Evolutionary conservation across 495 filamentous ascomycete genomes (phyloP).

Genomic region (Hypoxylon subgilvum): DNA sequence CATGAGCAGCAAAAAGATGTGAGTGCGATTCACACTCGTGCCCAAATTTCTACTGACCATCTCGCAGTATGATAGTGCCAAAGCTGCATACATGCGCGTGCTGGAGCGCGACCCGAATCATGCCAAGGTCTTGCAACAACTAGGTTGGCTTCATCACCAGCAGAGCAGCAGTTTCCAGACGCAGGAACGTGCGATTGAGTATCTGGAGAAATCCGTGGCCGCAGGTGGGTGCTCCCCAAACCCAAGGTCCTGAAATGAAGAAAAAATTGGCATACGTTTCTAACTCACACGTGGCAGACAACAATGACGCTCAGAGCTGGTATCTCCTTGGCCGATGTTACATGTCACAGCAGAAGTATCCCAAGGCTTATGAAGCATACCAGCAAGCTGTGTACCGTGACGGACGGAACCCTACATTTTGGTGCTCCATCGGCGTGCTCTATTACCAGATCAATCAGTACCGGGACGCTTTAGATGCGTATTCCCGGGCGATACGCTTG

Average conservation of each 20-base stretch:
- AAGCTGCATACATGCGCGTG: slow-evolving; percentile 88
- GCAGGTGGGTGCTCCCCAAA: slow-evolving; percentile 69
- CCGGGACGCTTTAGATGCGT: slow-evolving; percentile 96
- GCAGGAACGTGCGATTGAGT: slow-evolving; percentile 96
- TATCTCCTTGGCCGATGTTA: slow-evolving; percentile 97
- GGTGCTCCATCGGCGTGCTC: slow-evolving; percentile 98
- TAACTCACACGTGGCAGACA: slow-evolving; percentile 67
- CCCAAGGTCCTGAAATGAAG: slow-evolving; percentile 2
- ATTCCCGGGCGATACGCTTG: slow-evolving; percentile 94
- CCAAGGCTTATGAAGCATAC: slow-evolving; percentile 98
- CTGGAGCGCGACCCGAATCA: slow-evolving; percentile 95
- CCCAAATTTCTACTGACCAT: slow-evolving; percentile 31
- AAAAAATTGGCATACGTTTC: slow-evolving; percentile 19
- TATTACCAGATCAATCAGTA: slow-evolving; percentile 99
- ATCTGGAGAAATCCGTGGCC: slow-evolving; percentile 93
- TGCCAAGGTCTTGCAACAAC: slow-evolving; percentile 96
- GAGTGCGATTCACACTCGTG: slow-evolving; percentile 52
- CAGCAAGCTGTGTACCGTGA: slow-evolving; percentile 99
- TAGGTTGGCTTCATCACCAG: slow-evolving; percentile 97
- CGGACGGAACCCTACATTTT: slow-evolving; percentile 97
- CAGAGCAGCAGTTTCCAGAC: slow-evolving; percentile 86
- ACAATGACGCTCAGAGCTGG: slow-evolving; percentile 96
- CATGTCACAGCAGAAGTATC: slow-evolving; percentile 99
- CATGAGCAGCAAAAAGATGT: slow-evolving; percentile 99
- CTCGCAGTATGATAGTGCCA: slow-evolving; percentile 85